These are phyloP conservation scores for Ophiostoma sp. DNA, from an alignment of 2,329 filamentous ascomycete genomes.

Conservation along the genomic window DNA sequence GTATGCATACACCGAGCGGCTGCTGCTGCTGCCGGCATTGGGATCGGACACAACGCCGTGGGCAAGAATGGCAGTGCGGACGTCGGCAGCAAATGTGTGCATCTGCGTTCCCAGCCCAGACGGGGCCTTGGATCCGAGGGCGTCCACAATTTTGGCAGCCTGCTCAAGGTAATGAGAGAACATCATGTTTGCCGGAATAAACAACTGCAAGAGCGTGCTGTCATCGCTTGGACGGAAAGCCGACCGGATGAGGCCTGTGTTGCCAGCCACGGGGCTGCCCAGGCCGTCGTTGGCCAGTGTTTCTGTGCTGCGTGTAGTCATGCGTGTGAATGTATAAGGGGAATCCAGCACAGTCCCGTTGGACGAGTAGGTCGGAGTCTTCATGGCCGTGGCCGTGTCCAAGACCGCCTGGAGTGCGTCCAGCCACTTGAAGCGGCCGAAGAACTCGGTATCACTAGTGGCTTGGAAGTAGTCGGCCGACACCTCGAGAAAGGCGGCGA, in stretches of 20 bases:
- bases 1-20: slow-evolving; percentile 59
- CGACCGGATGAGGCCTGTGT: slow-evolving; percentile 78
- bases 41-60: slow-evolving; percentile 45
- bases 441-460: slow-evolving; percentile 68
- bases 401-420: slow-evolving; percentile 66
- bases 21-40: slow-evolving; percentile 32
- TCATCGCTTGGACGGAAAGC: slow-evolving; percentile 91
- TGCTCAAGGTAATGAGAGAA: slow-evolving; percentile 58
- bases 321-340: slow-evolving; percentile 72
- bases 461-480: slow-evolving; percentile 72
- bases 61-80: slow-evolving; percentile 29
- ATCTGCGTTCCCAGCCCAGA: slow-evolving; percentile 50
- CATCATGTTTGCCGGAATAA: slow-evolving; percentile 89
- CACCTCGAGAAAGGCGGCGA: slow-evolving; percentile 80
- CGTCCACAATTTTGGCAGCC: slow-evolving; percentile 43
- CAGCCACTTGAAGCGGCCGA: slow-evolving; percentile 67
- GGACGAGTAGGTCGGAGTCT: slow-evolving; percentile 64
- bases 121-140: slow-evolving; percentile 34
- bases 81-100: slow-evolving; percentile 52
- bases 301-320: slow-evolving; percentile 69
- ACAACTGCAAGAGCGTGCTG: slow-evolving; percentile 75
- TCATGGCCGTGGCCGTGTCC: slow-evolving; percentile 62
- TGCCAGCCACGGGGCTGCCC: slow-evolving; percentile 70
- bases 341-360: slow-evolving; percentile 50
- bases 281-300: slow-evolving; percentile 71